phyloP scores from a whole-genome alignment of 2,329 filamentous ascomycete genomes.

The Penicillium sp. region DNA sequence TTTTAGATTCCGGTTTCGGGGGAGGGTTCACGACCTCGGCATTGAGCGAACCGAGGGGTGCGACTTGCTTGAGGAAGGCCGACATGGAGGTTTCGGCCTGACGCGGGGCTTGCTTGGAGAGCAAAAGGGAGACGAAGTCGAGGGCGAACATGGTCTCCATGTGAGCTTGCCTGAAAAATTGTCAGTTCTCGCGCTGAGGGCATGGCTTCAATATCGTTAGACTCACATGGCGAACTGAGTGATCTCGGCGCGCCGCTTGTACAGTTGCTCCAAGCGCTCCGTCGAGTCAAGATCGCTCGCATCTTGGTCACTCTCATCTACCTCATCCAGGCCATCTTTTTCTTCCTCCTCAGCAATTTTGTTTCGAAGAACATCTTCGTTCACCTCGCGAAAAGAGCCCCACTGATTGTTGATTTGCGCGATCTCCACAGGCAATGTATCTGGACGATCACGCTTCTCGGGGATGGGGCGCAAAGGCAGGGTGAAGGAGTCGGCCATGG shows the following conservation, averaged over 20 bases:
- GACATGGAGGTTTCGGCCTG: slow-evolving; percentile 70
- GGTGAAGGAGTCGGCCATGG: slow-evolving; percentile 44
- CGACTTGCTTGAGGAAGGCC: slow-evolving; percentile 64
- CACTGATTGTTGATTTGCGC: slow-evolving; percentile 73
- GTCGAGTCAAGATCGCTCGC: slow-evolving; percentile 35
- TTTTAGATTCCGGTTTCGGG: slow-evolving; percentile 55
- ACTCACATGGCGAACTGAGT: slow-evolving; percentile 44
- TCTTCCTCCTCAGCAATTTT: slow-evolving; percentile 59
- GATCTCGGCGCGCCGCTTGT: slow-evolving; percentile 47
- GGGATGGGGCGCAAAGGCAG: slow-evolving; percentile 61
- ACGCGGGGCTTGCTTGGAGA: slow-evolving; percentile 76
- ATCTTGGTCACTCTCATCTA: slow-evolving; percentile 33
- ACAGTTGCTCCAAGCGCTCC: slow-evolving; percentile 42
- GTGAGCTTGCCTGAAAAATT: slow-evolving; percentile 40
- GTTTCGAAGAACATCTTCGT: slow-evolving; percentile 67
- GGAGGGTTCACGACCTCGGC: slow-evolving; percentile 63
- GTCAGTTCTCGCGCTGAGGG: slow-evolving; percentile 1
- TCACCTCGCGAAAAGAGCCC: slow-evolving; percentile 77
- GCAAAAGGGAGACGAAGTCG: slow-evolving; percentile 77
- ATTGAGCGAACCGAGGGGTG: slow-evolving; percentile 72
- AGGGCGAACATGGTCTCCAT: slow-evolving; percentile 62
- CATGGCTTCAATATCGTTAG: not conserved
- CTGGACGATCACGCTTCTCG: slow-evolving; percentile 49
- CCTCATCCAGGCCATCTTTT: slow-evolving; percentile 47
- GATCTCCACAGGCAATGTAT: slow-evolving; percentile 71